Evolutionary conservation across 2,329 filamentous ascomycete species (phyloP), one percentile per base, ranked within the genome.

Genomic region (Cercospora beticola): DNA sequence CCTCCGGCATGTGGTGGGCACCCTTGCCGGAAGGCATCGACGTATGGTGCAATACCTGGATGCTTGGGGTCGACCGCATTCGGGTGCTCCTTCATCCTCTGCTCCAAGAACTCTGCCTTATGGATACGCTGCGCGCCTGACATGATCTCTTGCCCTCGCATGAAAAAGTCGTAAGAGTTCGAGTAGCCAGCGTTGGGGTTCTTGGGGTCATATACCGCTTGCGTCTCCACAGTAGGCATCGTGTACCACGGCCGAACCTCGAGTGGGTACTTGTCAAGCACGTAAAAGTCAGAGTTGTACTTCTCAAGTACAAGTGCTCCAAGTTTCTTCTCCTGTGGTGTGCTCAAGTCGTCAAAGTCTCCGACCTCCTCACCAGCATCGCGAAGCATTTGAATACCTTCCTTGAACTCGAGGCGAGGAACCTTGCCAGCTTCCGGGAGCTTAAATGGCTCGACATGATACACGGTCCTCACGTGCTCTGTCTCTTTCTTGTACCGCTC

Each of bases 201-300:
- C 80, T 84, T 74, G 6, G 81, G 75, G 73, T 81, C 77, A 46
- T 82, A 79, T 36, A 78, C 70, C 30, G 74, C 75, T 65, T 87
- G 84, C 75, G 91, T 87, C 54, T 86, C 83, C 2, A 88, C 87
- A 77, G 92, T 91, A 64, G 92, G 89, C 83, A 94, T 92, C 70
- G 94, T 93, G 82, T 97, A 98, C 82, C 97, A 97, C 5, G 94
- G 94, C 31, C 95, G 88, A 21, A 95, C 92, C 43, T 86, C 85
- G 80, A 95, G 89, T 56, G 95, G 95, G 86, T 97, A 99, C 82
- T 98, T 95, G 85, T 98, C 94, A 71, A 99, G 87, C 23, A 96
- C 90, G 83, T 97, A 98, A 83, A 98, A 98, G 83, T 99, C 95
- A 69, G 93, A 95, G 78, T 91, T 88, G 86, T 91, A 97, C 83